Conservation (phyloP, 2,329 filamentous ascomycete species). For the Thelonectria blattea region DNA sequence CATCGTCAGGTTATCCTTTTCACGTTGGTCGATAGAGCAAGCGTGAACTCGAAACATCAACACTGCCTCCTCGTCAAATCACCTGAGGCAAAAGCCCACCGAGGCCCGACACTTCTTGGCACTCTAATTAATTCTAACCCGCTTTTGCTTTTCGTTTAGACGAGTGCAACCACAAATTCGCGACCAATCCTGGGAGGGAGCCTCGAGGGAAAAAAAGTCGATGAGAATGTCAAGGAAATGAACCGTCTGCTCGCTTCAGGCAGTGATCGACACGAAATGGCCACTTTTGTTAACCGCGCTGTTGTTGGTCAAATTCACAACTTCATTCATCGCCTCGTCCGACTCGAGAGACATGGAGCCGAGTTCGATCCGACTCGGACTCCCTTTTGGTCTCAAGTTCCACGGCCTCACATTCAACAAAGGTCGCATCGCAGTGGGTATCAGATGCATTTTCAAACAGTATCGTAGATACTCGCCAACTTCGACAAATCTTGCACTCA, state of each 20-base stretch:
- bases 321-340: slow-evolving; percentile 5
- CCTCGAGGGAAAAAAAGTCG: not conserved
- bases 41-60: not conserved
- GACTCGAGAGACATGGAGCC: not conserved
- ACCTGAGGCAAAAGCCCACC: not conserved
- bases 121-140: not conserved
- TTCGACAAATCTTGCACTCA: slow-evolving; percentile 5
- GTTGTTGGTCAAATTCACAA: not conserved
- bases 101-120: not conserved
- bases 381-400: not conserved
- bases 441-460: slow-evolving; percentile 12
- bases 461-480: slow-evolving; percentile 11
- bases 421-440: slow-evolving; percentile 8
- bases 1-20: too few relatives aligned
- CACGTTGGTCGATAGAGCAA: too few relatives aligned
- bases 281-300: not conserved
- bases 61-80: not conserved
- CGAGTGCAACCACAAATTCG: not conserved
- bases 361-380: too few relatives aligned
- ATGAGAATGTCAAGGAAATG: not conserved
- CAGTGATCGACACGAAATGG: slow-evolving; percentile 16
- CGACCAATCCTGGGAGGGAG: not conserved
- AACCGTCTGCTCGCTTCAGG: slow-evolving; percentile 11
- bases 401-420: not conserved
- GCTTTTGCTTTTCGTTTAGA: not conserved